Base-by-base conservation (phyloP, 176 grass and related monocot genomes). In the Oryza glumipatula region DNA sequence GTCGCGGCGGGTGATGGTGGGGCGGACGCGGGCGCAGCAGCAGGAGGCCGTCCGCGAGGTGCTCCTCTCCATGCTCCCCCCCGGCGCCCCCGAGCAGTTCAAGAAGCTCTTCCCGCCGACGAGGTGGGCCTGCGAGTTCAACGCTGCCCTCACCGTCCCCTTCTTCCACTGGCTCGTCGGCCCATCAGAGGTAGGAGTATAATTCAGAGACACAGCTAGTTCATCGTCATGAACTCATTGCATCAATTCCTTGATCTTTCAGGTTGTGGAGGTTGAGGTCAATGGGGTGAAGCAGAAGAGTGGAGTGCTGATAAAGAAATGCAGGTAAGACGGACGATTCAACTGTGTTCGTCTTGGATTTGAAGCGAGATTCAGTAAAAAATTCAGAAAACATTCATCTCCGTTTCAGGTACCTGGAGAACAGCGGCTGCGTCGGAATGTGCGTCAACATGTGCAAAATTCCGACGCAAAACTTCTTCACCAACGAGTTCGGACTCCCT, bases 371-470 rank as follows among this genome's bases (percentile, higher is more conserved):
- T 28, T 28, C 73, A 61, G 33, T 11, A 26, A 11, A 11, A 83
- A 41, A 28, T 30, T 14, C 12, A 48, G 16, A 44, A 2, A 35
- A 52, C 5, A 43, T 13, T 60, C 2, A n/a, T 44, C 1, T 67
- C 66, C 72, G 46, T 73, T 73, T 26, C 68, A 89, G 94, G 78
- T 95, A 98, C 86, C 67, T 98, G 13, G 93, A 98, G 85, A 95
- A 85, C 86, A 95, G 91, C 44, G 91, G 91, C 1, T 98, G 93
- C 61, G 96, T 98, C 0, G 96, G 96, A 1, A 98, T 98, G 96
- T 98, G 96, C 68, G 93, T 98, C 77, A 95, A 95, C 23, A 95
- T 98, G 91, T 98, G 93, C 22, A 98, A 95, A 68, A 89, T 92
- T 72, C 91, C 96, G 2, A 98, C 93, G 1, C 91, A 98, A 88